Conservation (phyloP, 345 rosid species). For the Eucalyptus sp. region DNA sequence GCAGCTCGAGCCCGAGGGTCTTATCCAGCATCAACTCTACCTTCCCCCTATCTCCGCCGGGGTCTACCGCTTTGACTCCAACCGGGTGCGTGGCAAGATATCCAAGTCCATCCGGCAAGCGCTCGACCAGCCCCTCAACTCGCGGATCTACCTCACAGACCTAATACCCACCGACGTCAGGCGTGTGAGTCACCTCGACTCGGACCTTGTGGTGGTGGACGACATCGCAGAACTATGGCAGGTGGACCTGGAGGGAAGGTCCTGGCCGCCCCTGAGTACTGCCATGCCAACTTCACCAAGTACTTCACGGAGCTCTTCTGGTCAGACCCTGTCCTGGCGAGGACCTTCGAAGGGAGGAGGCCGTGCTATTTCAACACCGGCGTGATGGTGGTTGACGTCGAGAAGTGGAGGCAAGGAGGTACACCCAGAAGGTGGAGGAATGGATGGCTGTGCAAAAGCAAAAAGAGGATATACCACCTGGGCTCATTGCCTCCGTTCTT, state of each 20-base stretch:
- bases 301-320: slow-evolving; percentile 32
- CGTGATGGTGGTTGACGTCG: slow-evolving; percentile 39
- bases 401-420: slow-evolving; percentile 34
- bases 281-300: slow-evolving; percentile 34
- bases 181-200: slow-evolving; percentile 31
- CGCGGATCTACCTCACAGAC: slow-evolving; percentile 35
- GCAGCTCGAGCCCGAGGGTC: slow-evolving; percentile 14
- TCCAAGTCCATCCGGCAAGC: slow-evolving; percentile 42
- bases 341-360: slow-evolving; percentile 16
- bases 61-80: slow-evolving; percentile 21
- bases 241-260: slow-evolving; percentile 32
- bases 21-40: slow-evolving; percentile 20
- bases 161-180: slow-evolving; percentile 14
- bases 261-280: slow-evolving; percentile 35
- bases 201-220: slow-evolving; percentile 40
- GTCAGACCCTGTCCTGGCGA: slow-evolving; percentile 10
- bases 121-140: slow-evolving; percentile 41
- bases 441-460: slow-evolving; percentile 49
- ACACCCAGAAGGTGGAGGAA: slow-evolving; percentile 29
- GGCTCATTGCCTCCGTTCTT: slow-evolving; percentile 47
- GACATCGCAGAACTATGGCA: slow-evolving; percentile 36
- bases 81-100: slow-evolving; percentile 30
- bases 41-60: slow-evolving; percentile 31
- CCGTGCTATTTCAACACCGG: slow-evolving; percentile 45
- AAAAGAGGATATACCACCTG: slow-evolving; percentile 37